Evolutionary conservation across 306 rosid genomes (phyloP), one percentile per base, ranked within the genome.

Genomic region (Ormosia semicastrata): DNA sequence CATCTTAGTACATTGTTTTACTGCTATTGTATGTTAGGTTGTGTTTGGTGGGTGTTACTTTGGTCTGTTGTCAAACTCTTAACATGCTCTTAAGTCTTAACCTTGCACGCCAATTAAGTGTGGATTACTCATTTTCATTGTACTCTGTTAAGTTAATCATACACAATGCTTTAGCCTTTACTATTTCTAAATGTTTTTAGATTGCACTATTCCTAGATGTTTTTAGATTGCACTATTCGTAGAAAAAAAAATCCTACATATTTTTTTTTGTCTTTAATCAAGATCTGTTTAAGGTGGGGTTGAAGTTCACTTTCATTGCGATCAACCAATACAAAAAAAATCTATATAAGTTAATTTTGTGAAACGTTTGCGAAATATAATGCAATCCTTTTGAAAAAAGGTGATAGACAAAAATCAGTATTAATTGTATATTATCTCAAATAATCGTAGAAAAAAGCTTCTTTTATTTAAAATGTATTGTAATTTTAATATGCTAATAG

Each of bases 11-110:
- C 66, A 30, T 37, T 60, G 41, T 14, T 58, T 29, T 18, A 30
- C 66, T 60, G 29, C 11, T 40, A 15, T 67, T n/a, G 73, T 54
- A 8, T 41, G 73, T 67, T 67, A 8, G 54, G 54, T 18, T 41
- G 73, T 41, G 73, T 67, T 43, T 41, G 73, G 73, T 67, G n/a
- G 54, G 44, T 41, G 73, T 67, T 40, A 17, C 73, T 43, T 41
- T 67, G 8, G 10, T 62, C 7, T 4, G 43, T 62, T 62, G 43
- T 62, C 43, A 62, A 63, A 63, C 43, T 33, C 17, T 6, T 62
- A 46, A 3, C 4, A 11, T 12, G 43, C 14, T 62, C 67, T 62
- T 33, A 24, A 24, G 24, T 24, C 24, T 24, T 24, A 62, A 6
- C 47, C 4, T 8, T 36, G 30, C 14, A n/a, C 43, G 9, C 17